A percentile compares a stretch with the other conserved stretches of the same genome.
These are phyloP conservation scores for Silybum marianum DNA, from an alignment of 129 eudicot genomes.

Conservation along the genomic window DNA sequence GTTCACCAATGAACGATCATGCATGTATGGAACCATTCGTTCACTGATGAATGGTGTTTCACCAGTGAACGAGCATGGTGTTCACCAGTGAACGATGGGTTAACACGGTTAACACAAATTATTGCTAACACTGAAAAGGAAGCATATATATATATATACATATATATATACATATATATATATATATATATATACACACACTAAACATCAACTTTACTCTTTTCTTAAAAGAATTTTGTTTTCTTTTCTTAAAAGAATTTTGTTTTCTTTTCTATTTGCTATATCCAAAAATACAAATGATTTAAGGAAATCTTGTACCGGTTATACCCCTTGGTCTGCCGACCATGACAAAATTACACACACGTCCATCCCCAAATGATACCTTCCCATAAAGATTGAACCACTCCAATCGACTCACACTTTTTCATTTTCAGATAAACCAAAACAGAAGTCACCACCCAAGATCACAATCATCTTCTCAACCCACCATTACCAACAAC, in stretches of 20 bases:
- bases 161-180: neutral
- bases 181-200: neutral
- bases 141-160: neutral
- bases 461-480: constrained; percentile 18
- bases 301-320: constrained; percentile 14
- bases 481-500: constrained; percentile 4
- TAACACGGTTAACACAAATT: no score
- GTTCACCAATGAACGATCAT: no score
- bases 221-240: neutral
- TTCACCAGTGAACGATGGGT: no score
- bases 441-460: constrained; percentile 33
- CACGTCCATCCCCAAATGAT: neutral
- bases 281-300: neutral
- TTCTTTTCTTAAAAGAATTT: neutral
- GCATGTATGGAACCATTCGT: no score
- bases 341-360: constrained; percentile 17
- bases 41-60: no score
- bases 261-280: neutral
- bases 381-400: constrained; percentile 32
- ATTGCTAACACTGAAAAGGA: no score
- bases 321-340: constrained; percentile 5
- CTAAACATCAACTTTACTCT: neutral
- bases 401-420: constrained; percentile 12
- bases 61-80: no score
- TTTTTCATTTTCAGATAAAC: constrained; percentile 23